Evolutionary conservation across 2,329 filamentous ascomycete species (phyloP), one percentile per base, ranked within the genome.

Genomic region (Juglanconis sp.): DNA sequence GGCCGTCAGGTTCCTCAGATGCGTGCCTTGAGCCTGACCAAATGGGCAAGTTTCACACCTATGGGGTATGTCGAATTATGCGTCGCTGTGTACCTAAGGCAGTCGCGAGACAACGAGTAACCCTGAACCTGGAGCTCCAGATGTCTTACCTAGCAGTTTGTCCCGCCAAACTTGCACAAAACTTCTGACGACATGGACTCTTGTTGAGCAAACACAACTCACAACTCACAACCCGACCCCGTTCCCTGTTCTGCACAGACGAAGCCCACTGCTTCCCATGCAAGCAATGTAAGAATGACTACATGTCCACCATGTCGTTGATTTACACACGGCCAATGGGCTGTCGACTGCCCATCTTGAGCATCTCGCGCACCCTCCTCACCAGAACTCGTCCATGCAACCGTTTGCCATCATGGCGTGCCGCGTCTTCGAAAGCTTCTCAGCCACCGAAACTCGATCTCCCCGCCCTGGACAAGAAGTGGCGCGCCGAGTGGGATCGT

Each of bases 401-500:
- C 50, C 47, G 31, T 32, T 31, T 56, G 11, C 50, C 17, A 44
- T 32, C n/a, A 54, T 57, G 60, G 53, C 62, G 62, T n/a, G 49
- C 62, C 56, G 40, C 47, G 32, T 48, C 46, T 48, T 61, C 61
- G 8, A 63, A 59, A 30, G 11, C 53, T 34, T 65, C 67, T 50
- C 59, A 55, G 9, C 64, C 62, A 32, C 55, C 55, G 49, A 73
- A 68, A 63, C 71, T 85, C 53, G 73, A 85, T 63, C 72, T 85
- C 24, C 73, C 71, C 9, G 72, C 76, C 4, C 69, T 85, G 24
- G 79, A 81, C 63, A 63, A 71, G 56, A 84, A 84, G 73, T 86
- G 83, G 83, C 79, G 78, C 3, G 69, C 73, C 47, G 71, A 68
- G 64, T 84, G 82, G 81, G 68, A 68, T 11, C 56, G 66, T 7